Percentiles rank a stretch among this genome's conserved stretches.
Conservation (phyloP, 2,329 filamentous ascomycete species). For the Lasiodiplodia sp. region DNA sequence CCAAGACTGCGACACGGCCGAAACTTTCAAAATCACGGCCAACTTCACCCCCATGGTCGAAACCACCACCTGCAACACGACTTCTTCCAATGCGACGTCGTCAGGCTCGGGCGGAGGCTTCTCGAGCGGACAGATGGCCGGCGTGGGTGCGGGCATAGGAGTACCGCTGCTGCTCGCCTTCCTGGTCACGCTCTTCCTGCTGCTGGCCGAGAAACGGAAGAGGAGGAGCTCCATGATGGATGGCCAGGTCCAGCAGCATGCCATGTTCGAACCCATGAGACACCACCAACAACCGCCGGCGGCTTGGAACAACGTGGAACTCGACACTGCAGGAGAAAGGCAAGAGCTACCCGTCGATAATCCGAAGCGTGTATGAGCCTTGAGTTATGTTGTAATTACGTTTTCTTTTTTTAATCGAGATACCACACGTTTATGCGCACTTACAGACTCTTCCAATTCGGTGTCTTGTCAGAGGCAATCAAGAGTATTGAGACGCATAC, state of each 20-base stretch:
- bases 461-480: too few relatives aligned
- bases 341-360: neutral
- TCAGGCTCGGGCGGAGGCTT: neutral
- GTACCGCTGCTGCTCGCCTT: neutral
- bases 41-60: neutral
- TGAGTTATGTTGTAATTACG: neutral
- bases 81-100: neutral
- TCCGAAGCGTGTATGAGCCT: neutral
- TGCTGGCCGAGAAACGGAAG: neutral
- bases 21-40: neutral
- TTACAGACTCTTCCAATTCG: too few relatives aligned
- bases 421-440: neutral
- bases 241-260: too few relatives aligned
- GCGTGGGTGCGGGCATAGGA: neutral
- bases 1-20: neutral
- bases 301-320: neutral
- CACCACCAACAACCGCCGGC: neutral
- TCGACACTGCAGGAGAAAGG: neutral
- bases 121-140: neutral
- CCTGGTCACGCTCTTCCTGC: neutral
- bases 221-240: neutral
- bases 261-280: neutral
- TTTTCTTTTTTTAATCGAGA: neutral
- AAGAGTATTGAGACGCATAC: too few relatives aligned
- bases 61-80: neutral